Evolutionary conservation across 768 basidiomycete genomes (phyloP).

Genomic region (Pulveroboletus sp.): DNA sequence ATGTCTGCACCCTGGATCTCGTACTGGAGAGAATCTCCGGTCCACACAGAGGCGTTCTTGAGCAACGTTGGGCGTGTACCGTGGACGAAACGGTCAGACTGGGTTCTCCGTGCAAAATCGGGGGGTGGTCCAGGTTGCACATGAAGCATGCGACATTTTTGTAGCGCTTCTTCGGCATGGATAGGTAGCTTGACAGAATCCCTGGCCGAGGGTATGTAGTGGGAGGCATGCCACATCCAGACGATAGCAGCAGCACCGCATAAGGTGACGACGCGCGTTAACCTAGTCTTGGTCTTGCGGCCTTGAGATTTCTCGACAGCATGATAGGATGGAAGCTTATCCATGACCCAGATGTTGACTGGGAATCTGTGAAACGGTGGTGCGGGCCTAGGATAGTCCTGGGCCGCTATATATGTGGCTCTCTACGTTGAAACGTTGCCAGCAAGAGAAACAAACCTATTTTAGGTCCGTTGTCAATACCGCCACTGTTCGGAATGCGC

Average conservation of each 20-base stretch:
- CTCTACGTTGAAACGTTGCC: no score
- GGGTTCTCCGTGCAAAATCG: slow-evolving; percentile 31
- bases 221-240: slow-evolving; percentile 22
- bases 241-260: slow-evolving; percentile 13
- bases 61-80: slow-evolving; percentile 40
- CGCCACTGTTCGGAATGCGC: no score
- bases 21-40: slow-evolving; percentile 39
- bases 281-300: slow-evolving; percentile 12
- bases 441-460: no score
- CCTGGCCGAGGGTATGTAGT: slow-evolving; percentile 4
- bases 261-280: slow-evolving; percentile 15
- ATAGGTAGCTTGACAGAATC: slow-evolving; percentile 23
- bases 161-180: slow-evolving; percentile 31
- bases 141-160: slow-evolving; percentile 36
- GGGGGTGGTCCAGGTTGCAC: slow-evolving; percentile 36
- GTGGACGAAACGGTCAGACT: slow-evolving; percentile 37
- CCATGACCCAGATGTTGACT: slow-evolving; percentile 18
- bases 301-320: slow-evolving; percentile 11
- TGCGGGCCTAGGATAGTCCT: no score
- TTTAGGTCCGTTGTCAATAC: no score
- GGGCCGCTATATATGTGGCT: no score
- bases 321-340: slow-evolving; percentile 26
- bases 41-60: slow-evolving; percentile 53
- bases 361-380: neutral
- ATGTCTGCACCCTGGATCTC: slow-evolving; percentile 37